These are phyloP conservation scores for Oryza glumipatula DNA, from an alignment of 176 grass and related monocot species.

Conservation along the genomic window DNA sequence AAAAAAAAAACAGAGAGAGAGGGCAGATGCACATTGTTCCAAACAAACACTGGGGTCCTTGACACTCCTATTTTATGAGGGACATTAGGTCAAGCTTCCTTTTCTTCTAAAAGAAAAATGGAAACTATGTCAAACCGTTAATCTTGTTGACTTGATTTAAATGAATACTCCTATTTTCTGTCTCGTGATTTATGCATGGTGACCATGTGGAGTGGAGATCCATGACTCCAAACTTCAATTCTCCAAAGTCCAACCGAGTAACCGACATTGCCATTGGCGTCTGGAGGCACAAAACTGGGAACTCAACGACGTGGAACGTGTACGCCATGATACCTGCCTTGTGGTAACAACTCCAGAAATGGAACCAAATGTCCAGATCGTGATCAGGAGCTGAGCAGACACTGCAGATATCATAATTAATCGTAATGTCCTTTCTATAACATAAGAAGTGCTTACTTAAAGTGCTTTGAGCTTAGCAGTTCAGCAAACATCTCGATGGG, in stretches of 20 bases:
- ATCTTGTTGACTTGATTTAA: constrained; percentile 20
- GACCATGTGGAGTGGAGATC: not conserved
- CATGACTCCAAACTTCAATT: not conserved
- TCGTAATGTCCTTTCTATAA: not conserved
- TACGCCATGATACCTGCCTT: not conserved
- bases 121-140: not conserved
- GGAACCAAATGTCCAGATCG: not conserved
- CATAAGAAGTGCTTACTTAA: not conserved
- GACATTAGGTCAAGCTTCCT: no score
- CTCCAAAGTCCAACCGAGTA: not conserved
- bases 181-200: not conserved
- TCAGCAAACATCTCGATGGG: not conserved
- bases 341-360: not conserved
- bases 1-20: not conserved
- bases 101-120: no score
- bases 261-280: constrained; percentile 8
- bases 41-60: not conserved
- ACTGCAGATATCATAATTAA: not conserved
- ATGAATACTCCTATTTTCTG: not conserved
- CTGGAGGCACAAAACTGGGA: not conserved
- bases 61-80: not conserved
- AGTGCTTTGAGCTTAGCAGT: not conserved
- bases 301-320: not conserved
- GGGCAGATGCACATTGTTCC: not conserved
- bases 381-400: not conserved